Evolutionary conservation across 768 basidiomycete genomes (phyloP).

Genomic region (Mycena belliarum): DNA sequence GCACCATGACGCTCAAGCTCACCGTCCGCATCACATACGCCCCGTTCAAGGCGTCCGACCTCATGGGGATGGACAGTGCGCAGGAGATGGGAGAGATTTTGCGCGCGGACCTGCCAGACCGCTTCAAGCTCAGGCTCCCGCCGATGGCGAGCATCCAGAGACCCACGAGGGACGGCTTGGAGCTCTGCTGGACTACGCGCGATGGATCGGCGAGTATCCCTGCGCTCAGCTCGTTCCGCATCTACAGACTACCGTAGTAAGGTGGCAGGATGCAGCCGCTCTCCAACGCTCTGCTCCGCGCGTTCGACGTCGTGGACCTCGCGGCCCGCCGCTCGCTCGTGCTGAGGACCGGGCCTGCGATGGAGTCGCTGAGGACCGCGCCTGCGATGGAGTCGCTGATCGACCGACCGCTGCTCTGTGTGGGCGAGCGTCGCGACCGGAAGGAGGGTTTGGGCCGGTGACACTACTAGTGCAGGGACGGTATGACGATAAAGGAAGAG

Average conservation of each 20-base stretch:
- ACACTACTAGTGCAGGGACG: too few relatives aligned
- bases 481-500: too few relatives aligned
- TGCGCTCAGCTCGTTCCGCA: too few relatives aligned
- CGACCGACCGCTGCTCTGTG: not conserved
- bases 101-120: constrained; percentile 1
- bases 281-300: not conserved
- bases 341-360: not conserved
- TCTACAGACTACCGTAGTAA: too few relatives aligned
- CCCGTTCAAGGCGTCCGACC: not conserved
- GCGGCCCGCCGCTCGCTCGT: not conserved
- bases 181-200: constrained; percentile 1
- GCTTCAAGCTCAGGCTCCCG: constrained; percentile 10
- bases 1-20: not conserved
- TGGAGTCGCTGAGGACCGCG: not conserved
- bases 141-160: not conserved
- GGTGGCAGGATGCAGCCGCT: constrained; percentile 4
- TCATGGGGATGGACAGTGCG: not conserved
- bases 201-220: not conserved
- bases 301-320: not conserved
- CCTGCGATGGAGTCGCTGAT: not conserved
- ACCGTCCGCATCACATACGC: not conserved
- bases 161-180: not conserved
- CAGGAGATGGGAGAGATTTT: not conserved
- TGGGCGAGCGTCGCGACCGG: not conserved
- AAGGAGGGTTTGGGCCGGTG: too few relatives aligned